phyloP scores from a whole-genome alignment of 805 yeast species.

The Sugiyamaella boreocaroliniensis region DNA sequence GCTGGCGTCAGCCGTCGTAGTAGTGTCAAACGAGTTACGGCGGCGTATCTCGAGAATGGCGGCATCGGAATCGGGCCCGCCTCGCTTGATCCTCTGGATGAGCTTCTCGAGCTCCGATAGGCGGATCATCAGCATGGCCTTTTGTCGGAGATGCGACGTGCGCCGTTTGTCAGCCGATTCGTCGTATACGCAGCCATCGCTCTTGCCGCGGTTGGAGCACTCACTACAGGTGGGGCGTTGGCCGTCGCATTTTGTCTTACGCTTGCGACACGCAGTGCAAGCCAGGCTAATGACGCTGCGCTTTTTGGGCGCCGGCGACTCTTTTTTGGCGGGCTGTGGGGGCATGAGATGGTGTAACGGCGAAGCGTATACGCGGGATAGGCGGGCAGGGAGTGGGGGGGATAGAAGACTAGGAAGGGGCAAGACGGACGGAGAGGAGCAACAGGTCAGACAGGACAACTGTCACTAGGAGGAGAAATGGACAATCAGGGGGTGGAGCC shows the following conservation, averaged over 20 bases:
- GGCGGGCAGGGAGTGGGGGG: too few species aligned
- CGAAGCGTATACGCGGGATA: too few species aligned
- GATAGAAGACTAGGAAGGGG: too few species aligned
- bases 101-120: constrained; percentile 9
- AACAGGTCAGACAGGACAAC: too few species aligned
- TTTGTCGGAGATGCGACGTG: constrained; percentile 11
- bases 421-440: too few species aligned
- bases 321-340: neutral
- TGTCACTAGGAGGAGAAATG: too few species aligned
- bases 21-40: neutral
- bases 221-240: constrained; percentile 12
- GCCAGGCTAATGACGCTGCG: constrained; percentile 8
- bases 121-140: constrained; percentile 7
- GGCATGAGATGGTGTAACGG: neutral
- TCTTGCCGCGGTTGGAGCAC: constrained; percentile 9
- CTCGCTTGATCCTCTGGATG: constrained; percentile 8
- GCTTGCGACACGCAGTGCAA: constrained; percentile 13
- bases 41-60: constrained; percentile 13
- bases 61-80: constrained; percentile 11
- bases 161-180: constrained; percentile 13
- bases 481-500: too few species aligned
- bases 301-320: constrained; percentile 1
- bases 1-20: neutral
- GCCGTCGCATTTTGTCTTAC: constrained; percentile 17
- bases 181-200: constrained; percentile 12